phyloP scores from a whole-genome alignment of 2,329 filamentous ascomycete species.

The Aspergillus sp. region DNA sequence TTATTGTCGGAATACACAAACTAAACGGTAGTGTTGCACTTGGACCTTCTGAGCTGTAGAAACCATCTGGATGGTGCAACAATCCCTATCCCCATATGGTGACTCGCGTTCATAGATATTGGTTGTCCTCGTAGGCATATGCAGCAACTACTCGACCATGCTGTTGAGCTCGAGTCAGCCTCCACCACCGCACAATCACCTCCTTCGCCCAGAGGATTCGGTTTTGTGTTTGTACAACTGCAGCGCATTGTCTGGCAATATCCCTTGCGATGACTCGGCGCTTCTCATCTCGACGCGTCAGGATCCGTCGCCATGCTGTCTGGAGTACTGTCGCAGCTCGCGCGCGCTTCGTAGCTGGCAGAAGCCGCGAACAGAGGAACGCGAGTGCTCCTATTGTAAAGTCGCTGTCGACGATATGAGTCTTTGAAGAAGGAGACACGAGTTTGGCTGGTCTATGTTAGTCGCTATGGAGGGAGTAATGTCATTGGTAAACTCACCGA shows the following conservation, averaged over 20 bases:
- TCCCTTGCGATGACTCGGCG: constrained; percentile 27
- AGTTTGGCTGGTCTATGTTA: constrained; percentile 45
- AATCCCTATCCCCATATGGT: neutral
- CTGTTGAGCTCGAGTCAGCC: constrained; percentile 22
- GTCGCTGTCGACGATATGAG: constrained; percentile 54
- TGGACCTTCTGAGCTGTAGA: neutral
- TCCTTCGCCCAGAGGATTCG: constrained; percentile 43
- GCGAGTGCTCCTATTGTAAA: constrained; percentile 60
- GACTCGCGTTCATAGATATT: neutral
- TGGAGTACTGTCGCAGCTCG: constrained; percentile 58
- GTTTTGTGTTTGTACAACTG: constrained; percentile 49
- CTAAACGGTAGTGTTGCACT: neutral
- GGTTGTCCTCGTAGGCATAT: neutral
- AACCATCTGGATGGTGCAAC: neutral
- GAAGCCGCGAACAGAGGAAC: constrained; percentile 61
- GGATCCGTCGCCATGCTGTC: constrained; percentile 49
- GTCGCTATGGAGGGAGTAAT: neutral
- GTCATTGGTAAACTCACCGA: constrained; percentile 35
- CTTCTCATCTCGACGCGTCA: constrained; percentile 20
- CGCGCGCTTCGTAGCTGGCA: constrained; percentile 52
- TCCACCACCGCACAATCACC: constrained; percentile 41
- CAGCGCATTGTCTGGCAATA: constrained; percentile 45
- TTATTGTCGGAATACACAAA: too few species aligned
- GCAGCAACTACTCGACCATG: constrained; percentile 6
- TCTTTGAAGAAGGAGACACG: constrained; percentile 36